Conservation (phyloP, 768 basidiomycete species). For the Mycena rosella region DNA sequence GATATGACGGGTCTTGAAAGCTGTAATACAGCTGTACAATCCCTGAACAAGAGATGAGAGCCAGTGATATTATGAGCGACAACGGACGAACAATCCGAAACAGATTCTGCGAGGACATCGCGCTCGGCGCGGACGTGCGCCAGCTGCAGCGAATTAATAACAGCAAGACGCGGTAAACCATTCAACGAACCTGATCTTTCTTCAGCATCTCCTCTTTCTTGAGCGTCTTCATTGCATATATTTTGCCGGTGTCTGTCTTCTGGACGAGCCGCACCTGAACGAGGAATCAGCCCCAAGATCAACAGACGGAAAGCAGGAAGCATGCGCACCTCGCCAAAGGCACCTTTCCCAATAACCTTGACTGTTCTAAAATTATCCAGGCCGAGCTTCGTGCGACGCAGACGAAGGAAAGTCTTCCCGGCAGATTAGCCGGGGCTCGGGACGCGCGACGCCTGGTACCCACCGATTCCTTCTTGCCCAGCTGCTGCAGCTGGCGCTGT, state of each 20-base stretch:
- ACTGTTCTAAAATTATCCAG: constrained; percentile 95
- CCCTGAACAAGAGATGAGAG: constrained; percentile 65
- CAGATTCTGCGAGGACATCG: constrained; percentile 95
- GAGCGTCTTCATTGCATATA: constrained; percentile 82
- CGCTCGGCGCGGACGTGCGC: constrained; percentile 98
- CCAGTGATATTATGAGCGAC: neutral
- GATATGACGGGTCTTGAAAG: constrained; percentile 93
- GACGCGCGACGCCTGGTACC: neutral
- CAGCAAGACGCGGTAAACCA: neutral
- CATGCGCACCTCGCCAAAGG: constrained; percentile 90
- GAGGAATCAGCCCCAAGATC: constrained; percentile 4
- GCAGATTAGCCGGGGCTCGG: neutral
- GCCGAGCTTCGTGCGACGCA: constrained; percentile 90
- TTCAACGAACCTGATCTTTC: constrained; percentile 87
- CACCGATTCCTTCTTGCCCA: constrained; percentile 86
- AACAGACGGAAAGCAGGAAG: neutral
- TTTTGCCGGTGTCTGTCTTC: constrained; percentile 96
- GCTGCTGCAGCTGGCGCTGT: constrained; percentile 82
- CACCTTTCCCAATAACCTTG: constrained; percentile 99
- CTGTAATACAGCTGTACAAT: constrained; percentile 98
- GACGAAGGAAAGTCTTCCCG: constrained; percentile 76
- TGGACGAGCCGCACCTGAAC: constrained; percentile 90
- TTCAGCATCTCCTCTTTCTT: constrained; percentile 99
- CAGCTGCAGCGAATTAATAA: constrained; percentile 65
- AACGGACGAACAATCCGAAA: constrained; percentile 61